Evolutionary conservation across 2,329 filamentous ascomycete species (phyloP), one percentile per base, ranked within the genome.

Genomic region (Talaromyces sp.): DNA sequence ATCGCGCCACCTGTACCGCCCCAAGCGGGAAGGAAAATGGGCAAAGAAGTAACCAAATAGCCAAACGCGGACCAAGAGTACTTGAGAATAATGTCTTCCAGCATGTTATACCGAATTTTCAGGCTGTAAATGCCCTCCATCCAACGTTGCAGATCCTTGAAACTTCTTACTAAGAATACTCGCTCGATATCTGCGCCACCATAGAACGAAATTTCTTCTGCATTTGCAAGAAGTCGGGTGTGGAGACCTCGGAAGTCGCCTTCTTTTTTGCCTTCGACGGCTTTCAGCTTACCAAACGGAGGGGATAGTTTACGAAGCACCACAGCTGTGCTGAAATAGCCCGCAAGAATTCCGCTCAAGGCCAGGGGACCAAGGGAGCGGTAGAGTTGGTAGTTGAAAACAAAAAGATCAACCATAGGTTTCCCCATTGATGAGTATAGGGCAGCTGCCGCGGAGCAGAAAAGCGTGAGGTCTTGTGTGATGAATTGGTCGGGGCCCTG

Each of bases 41-140:
- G 94, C 10, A 99, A 80, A 3, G 93, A 95, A 1, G 93, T 94
- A 51, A 99, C 82, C 32, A 97, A 82, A 67, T 99, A 99, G 32
- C 94, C 94, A 68, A 97, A 96, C 0, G 94, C 94, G 58, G 92
- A 97, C 94, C 94, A 99, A 60, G 91, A 94, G 70, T 99, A 99
- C 72, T 99, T 99, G 54, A 99, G 79, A 44, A 99, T 91, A 66
- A 99, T 96, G 70, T 99, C 94, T 70, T 99, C 94, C 0, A 99
- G 85, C 78, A 99, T 99, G 70, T 97, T 99, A 78, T 99, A 99
- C 14, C 91, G 87, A 61, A 99, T 96, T 75, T 97, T 97, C 61
- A 97, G 86, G 72, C 91, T 92, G 75, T 99, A 99, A 60, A 99
- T 97, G 40, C 90, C 88, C 71, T 99, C 94, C 93, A 99, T 97